Evolutionary conservation across 2,329 filamentous ascomycete genomes (phyloP).

Genomic region (Tolypocladium pustulatum): DNA sequence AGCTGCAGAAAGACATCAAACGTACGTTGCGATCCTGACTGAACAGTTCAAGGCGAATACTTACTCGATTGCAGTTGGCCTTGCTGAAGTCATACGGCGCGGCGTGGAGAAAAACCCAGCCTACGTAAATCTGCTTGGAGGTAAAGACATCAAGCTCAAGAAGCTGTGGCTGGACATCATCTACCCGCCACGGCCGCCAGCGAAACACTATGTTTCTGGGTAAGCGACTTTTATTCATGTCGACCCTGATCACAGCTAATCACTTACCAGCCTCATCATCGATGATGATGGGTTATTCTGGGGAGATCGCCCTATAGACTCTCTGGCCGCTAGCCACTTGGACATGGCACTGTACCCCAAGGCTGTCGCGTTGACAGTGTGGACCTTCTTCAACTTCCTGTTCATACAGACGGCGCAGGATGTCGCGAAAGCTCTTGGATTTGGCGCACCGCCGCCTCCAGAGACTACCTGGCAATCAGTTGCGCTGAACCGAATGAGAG

Average conservation of each 20-base stretch:
- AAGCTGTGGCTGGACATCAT: constrained; percentile 51
- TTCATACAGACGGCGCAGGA: constrained; percentile 32
- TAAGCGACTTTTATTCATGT: constrained; percentile 24
- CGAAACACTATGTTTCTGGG: constrained; percentile 49
- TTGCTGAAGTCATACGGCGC: constrained; percentile 22
- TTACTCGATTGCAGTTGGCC: constrained; percentile 15
- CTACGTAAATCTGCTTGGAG: constrained; percentile 31
- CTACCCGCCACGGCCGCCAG: constrained; percentile 48
- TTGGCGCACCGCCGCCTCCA: constrained; percentile 15
- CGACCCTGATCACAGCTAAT: constrained; percentile 2
- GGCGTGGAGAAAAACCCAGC: constrained; percentile 29
- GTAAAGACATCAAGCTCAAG: constrained; percentile 35
- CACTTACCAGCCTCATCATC: constrained; percentile 32
- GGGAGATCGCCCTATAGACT: constrained; percentile 37
- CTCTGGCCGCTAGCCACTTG: constrained; percentile 31
- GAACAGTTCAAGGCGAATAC: neutral
- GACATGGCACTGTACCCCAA: constrained; percentile 43
- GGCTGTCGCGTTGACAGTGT: constrained; percentile 37
- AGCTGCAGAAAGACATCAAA: constrained; percentile 36
- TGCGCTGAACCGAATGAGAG: constrained; percentile 16
- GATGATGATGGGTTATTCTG: constrained; percentile 37
- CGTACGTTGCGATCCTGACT: constrained; percentile 20
- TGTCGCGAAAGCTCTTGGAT: constrained; percentile 35
- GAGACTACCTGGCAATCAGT: constrained; percentile 22
- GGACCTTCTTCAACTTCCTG: constrained; percentile 40